Evolutionary conservation across 2,329 filamentous ascomycete genomes (phyloP).

Genomic region (Amesomyces nigricolor): DNA sequence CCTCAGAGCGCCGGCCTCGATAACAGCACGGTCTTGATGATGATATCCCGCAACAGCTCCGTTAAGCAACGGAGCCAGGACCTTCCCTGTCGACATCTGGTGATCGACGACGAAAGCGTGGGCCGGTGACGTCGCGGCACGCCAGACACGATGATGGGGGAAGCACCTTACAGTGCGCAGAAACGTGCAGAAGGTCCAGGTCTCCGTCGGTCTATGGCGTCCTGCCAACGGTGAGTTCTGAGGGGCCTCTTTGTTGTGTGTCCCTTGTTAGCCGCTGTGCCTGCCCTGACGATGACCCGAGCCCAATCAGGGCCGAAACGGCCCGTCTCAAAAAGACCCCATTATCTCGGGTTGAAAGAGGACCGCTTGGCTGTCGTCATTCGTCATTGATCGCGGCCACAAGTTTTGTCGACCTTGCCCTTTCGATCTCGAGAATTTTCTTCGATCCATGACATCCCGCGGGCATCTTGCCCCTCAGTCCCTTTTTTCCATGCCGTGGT

Average conservation of each 20-base stretch:
- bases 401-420: too few relatives aligned
- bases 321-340: not conserved
- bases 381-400: too few relatives aligned
- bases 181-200: not conserved
- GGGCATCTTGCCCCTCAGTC: not conserved
- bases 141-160: not conserved
- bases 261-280: too few relatives aligned
- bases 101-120: constrained; percentile 2
- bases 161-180: not conserved
- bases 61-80: not conserved
- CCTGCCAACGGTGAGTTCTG: not conserved
- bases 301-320: not conserved
- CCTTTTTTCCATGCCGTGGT: not conserved
- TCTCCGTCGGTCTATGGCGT: not conserved
- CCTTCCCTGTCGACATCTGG: not conserved
- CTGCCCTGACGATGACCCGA: too few relatives aligned
- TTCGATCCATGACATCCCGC: not conserved
- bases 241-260: not conserved
- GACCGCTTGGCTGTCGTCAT: not conserved
- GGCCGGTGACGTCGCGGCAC: constrained; percentile 6
- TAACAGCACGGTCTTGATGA: too few relatives aligned
- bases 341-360: not conserved
- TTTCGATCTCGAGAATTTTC: too few relatives aligned
- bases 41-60: too few relatives aligned
- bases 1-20: too few relatives aligned